A percentile compares a stretch with the other conserved stretches of the same genome.
phyloP scores from a whole-genome alignment of 2,329 filamentous ascomycete species.

The Epichloe aotearoae region DNA sequence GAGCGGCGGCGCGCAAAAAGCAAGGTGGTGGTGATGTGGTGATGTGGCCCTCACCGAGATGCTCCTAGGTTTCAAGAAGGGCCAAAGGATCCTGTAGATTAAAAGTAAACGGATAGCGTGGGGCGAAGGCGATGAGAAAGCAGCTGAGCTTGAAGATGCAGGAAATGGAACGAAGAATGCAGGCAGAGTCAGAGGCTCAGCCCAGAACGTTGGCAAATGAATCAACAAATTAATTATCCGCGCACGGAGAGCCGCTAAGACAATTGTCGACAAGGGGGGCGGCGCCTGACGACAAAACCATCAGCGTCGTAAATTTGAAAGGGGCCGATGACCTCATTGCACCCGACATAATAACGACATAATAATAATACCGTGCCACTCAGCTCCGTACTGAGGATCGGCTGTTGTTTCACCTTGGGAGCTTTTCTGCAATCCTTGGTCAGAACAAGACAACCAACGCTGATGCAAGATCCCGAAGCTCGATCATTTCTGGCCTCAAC shows the following conservation, averaged over 20 bases:
- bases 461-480: too few species aligned
- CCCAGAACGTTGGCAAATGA: neutral
- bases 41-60: neutral
- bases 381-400: neutral
- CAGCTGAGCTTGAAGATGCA: neutral
- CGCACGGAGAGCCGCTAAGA: neutral
- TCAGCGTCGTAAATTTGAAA: neutral
- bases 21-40: neutral
- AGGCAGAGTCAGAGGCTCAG: neutral
- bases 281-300: neutral
- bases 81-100: neutral
- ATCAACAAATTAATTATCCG: neutral
- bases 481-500: too few species aligned
- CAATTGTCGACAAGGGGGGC: neutral
- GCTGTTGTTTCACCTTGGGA: neutral
- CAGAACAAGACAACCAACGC: neutral
- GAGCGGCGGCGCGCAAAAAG: constrained; percentile 4
- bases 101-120: neutral
- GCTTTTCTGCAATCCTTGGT: too few species aligned
- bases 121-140: neutral
- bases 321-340: constrained; percentile 4
- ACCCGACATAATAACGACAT: neutral
- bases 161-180: neutral
- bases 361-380: neutral
- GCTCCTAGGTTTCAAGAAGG: neutral